Base-by-base conservation (phyloP, 2,329 filamentous ascomycete genomes). In the Albophoma yamanashiensis region DNA sequence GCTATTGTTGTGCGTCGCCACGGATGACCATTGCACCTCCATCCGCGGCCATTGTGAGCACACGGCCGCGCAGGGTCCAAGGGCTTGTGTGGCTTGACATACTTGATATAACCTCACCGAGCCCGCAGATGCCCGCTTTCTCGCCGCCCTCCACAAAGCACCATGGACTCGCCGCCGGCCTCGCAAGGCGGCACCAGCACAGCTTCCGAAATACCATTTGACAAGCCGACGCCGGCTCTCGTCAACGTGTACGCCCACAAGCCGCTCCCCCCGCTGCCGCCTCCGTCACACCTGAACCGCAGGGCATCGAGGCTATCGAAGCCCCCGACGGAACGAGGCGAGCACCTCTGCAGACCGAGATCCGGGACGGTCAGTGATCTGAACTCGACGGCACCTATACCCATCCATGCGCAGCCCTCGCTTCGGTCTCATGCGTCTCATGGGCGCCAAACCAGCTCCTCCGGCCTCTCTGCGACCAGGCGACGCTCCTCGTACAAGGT, bases 401-500 rank as follows among this genome's bases (percentile, higher is more conserved):
- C 31, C 20, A 34, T 1, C 20, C 31, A 31, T 11, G 22, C 50
- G 22, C 17, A 15, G 50, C 20, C 50, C 0, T 38, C 31, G 31
- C 20, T 31, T 22, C 31, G 50, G 12, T 12, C 50, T 36, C 50
- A 55, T 20, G 50, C 31, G 12, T 12, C 50, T 36, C 50, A 55
- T 20, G 50, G 31, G 50, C 50, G 31, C 12, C 31, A n/a, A 11
- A 36, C 22, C 20, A 55, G 50, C 20, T 22, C n/a, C 36, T 55
- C 50, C 22, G 20, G 20, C 27, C 55, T 12, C 14, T 61, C 66
- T 34, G 60, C 64, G 14, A 61, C 64, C 27, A 64, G 66, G 25
- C 65, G 63, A 12, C 67, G 69, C 1, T 73, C 76, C 0, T 70
- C 71, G 0, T 67, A 68, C 52, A 79, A 79, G 67, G 68, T 78